These are phyloP conservation scores for Fusarium circinatum DNA, from an alignment of 2,329 filamentous ascomycete species.

Conservation along the genomic window DNA sequence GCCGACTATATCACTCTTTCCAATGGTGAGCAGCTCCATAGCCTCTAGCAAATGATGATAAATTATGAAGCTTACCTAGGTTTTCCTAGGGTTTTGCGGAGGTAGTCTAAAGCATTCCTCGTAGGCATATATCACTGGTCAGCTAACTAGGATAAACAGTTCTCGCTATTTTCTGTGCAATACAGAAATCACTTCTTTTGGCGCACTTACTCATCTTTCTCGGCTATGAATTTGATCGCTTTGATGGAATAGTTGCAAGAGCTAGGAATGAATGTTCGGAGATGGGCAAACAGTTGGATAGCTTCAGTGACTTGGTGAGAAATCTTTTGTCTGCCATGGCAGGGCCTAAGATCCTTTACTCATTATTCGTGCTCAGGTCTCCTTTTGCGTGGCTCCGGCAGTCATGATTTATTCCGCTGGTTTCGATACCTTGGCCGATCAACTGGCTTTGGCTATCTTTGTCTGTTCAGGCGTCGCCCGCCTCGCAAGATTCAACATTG, in stretches of 20 bases:
- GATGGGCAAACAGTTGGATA: background rate
- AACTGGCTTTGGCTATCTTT: background rate
- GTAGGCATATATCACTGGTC: background rate
- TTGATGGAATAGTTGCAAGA: background rate
- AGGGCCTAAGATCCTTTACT: fast-evolving
- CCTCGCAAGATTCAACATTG: background rate
- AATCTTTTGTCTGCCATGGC: background rate
- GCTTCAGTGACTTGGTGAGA: background rate
- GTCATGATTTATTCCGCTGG: background rate
- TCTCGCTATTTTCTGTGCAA: background rate
- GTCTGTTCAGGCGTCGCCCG: background rate
- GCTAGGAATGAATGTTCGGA: background rate
- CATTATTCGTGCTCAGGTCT: background rate
- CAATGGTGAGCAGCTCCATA: background rate
- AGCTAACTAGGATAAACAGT: background rate
- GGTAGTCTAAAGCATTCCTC: background rate
- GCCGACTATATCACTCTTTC: background rate
- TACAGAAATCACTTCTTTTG: background rate
- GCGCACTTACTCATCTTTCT: background rate
- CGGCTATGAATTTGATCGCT: background rate
- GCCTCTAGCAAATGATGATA: fast-evolving
- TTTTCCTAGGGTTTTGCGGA: background rate
- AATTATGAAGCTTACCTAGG: background rate
- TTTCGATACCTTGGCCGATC: background rate
- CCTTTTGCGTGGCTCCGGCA: background rate